A percentile compares a stretch with the other conserved stretches of the same genome.
These are phyloP conservation scores for Pestalotiopsis sp. DNA, from an alignment of 2,329 filamentous ascomycete species.

Conservation along the genomic window DNA sequence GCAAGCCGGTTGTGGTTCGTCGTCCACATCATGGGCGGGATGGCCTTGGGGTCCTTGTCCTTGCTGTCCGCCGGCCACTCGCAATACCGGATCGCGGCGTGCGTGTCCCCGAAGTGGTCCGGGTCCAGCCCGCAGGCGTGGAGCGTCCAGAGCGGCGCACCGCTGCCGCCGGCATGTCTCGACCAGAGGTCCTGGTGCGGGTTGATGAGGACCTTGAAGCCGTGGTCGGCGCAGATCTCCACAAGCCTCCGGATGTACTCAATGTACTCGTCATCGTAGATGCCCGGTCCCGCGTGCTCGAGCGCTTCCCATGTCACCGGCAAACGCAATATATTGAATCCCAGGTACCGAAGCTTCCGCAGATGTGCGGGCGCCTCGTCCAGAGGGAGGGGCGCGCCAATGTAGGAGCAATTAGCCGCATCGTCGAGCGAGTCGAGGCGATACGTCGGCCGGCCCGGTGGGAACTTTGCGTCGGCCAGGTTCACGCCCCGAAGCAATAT, in stretches of 20 bases:
- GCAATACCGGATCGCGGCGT: slow-evolving; percentile 23
- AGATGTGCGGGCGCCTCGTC: slow-evolving; percentile 21
- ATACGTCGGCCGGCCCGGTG: slow-evolving; percentile 19
- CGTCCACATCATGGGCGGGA: slow-evolving; percentile 29
- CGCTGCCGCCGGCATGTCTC: slow-evolving; percentile 23
- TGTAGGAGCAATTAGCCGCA: slow-evolving; percentile 17
- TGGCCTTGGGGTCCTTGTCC: slow-evolving; percentile 24
- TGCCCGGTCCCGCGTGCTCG: slow-evolving; percentile 24
- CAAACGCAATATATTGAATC: slow-evolving; percentile 24
- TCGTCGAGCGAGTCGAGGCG: slow-evolving; percentile 18
- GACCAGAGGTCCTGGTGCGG: slow-evolving; percentile 29
- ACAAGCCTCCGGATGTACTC: slow-evolving; percentile 19
- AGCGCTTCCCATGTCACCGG: slow-evolving; percentile 26
- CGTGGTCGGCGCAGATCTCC: slow-evolving; percentile 19
- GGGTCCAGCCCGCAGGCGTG: slow-evolving; percentile 27
- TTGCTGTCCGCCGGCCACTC: slow-evolving; percentile 24
- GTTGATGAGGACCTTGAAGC: slow-evolving; percentile 26
- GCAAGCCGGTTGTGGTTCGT: slow-evolving; percentile 27
- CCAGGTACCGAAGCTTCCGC: slow-evolving; percentile 19
- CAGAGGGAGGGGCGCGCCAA: slow-evolving; percentile 18
- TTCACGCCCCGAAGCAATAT: slow-evolving; percentile 26
- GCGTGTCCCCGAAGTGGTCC: slow-evolving; percentile 22
- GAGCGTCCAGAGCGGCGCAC: slow-evolving; percentile 26
- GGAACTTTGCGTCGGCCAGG: slow-evolving; percentile 25
- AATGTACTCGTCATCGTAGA: slow-evolving; percentile 27